Evolutionary conservation across 306 rosid genomes (phyloP), one percentile per base, ranked within the genome.

Genomic region (Gastrolobium bilobum): DNA sequence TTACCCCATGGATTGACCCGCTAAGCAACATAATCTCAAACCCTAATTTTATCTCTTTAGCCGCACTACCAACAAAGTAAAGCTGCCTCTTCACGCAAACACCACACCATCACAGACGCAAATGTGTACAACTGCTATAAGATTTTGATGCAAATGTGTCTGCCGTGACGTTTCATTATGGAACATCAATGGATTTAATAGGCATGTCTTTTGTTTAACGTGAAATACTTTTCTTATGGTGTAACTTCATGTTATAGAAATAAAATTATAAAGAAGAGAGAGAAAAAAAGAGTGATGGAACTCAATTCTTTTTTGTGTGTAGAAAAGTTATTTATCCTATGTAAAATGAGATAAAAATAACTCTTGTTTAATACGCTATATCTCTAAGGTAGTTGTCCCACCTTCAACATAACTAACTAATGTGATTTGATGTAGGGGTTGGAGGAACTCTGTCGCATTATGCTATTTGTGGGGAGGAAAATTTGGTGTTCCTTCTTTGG

Each of bases 391-490:
- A 76, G 71, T 70, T 70, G 75, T 4, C 57, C 26, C 44, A 69
- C 59, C 5, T 47, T 46, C 40, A 58, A 44, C 63, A 68, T 48
- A 2, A 67, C 72, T 20, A 20, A 20, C 26, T 60, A 31, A 33
- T 8, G 15, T 73, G 64, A 61, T 83, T 77, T 81, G 62, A 38
- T 87, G 70, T 66, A 95, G 99, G 97, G 72, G 98, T 96, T 43
- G 99, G 99, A 88, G 93, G 98, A 89, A 86, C 93, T 77, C 93
- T 98, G 15, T 84, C 93, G 88, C 99, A 95, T 77, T 95, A 95
- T 80, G 97, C 98, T 79, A 96, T 98, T 73, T 95, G 97, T 85
- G 99, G 99, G 83, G 26, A 20, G 26, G 0, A 1, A 20, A 20
- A 20, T 20, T 20, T 20, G 26, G 26, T 20, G 26, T 20, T 20